Evolutionary conservation across 352 stramenopile genomes (phyloP).

Genomic region (Phytophthora hibernalis): DNA sequence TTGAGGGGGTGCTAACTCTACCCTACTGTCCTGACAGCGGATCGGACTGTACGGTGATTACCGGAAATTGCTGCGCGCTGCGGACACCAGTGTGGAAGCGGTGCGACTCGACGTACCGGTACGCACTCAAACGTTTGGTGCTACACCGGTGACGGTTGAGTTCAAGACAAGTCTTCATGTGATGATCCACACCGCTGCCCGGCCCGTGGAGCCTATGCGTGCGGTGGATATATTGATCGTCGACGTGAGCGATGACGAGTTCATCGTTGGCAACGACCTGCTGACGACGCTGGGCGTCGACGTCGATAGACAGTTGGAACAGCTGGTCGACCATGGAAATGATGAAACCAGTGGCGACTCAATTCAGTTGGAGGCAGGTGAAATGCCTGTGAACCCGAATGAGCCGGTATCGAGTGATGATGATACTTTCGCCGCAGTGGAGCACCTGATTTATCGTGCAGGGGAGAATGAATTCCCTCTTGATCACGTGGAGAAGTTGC

Average conservation of each 20-base stretch:
- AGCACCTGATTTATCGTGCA: no score
- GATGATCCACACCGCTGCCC: slow-evolving; percentile 17
- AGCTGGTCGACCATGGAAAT: slow-evolving; percentile 3
- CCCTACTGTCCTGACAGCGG: slow-evolving; percentile 19
- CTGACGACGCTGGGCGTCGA: slow-evolving; percentile 18
- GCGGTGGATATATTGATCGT: slow-evolving; percentile 5
- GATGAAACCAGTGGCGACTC: slow-evolving; percentile 1
- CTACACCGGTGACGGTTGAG: neutral
- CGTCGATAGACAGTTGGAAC: slow-evolving; percentile 17
- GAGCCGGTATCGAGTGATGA: neutral
- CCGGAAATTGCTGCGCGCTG: neutral
- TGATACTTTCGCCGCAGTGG: slow-evolving; percentile 1
- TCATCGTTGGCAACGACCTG: slow-evolving; percentile 26
- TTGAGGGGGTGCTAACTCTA: slow-evolving; percentile 8
- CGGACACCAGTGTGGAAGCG: neutral
- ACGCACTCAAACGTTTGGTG: slow-evolving; percentile 5
- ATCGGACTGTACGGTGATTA: slow-evolving; percentile 11
- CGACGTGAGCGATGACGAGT: slow-evolving; percentile 13
- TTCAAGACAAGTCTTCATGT: slow-evolving; percentile 4
- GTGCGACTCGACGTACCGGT: neutral
- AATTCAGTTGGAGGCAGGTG: slow-evolving; percentile 3
- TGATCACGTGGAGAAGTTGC: neutral
- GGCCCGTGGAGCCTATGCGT: slow-evolving; percentile 3
- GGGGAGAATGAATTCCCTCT: slow-evolving; percentile 7
- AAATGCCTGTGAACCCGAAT: neutral